Evolutionary conservation across 805 yeast genomes (phyloP), one percentile per base, ranked within the genome.

Genomic region (Candida tibetensis): DNA sequence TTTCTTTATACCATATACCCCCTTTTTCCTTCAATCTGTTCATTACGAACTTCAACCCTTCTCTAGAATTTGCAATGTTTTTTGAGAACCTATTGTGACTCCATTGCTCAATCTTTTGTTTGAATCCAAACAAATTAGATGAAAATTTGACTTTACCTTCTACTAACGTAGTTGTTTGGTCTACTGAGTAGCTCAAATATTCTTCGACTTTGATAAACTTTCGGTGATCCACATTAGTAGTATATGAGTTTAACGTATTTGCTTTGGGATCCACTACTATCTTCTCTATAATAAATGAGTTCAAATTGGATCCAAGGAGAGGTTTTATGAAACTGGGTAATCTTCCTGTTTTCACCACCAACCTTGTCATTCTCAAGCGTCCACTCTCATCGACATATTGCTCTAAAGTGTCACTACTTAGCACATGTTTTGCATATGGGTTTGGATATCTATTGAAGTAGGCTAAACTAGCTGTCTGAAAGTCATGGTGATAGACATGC

Each of bases 401-500:
- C 23, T 79, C 79, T 12, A 90, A 55, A 2, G 95, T 85, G 57
- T 90, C 98, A 18, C 79, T 80, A 5, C 95, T 83, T 25, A 82
- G 66, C 9, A 91, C 96, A 64, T 91, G 96, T 7, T 77, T 67
- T 13, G 96, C 82, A 57, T 73, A 89, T 2, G 98, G 98, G 57
- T 82, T 81, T 10, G 82, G 82, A 45, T 66, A 68, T 41, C 71
- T 44, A 47, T 67, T 68, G 62, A 86, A 81, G 56, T 83, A 82
- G 1, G 95, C 95, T 33, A 81, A 66, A 1, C 88, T 72, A 3
- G 85, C 87, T 0, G 91, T 82, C 34, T 72, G 70, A 52, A 89
- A 89, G 48, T 81, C 81, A 57, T 77, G 76, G 36, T 72, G 64
- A 55, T 72, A 85, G n/a, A 66, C 56, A 55, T 79, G 84, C n/a